A percentile compares a stretch with the other conserved stretches of the same genome.
phyloP scores from a whole-genome alignment of 78 protist species.

The slime mould (Dictyostelium discoideum) region dicty_2.7 NC_007089.4:5837001-5837500 shows the following conservation, averaged over 20 bases:
- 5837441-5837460: conserved; percentile 67
- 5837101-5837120: conserved; percentile 89
- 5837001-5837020: conserved; percentile 19
- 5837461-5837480: conserved; percentile 83
- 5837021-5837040: conserved; percentile 25
- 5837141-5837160: conserved; percentile 91
- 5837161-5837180: conserved; percentile 92
- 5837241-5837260: conserved; percentile 93
- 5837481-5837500: conserved; percentile 82
- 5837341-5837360: not conserved
- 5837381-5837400: conserved; percentile 72
- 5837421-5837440: conserved; percentile 74
- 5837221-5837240: conserved; percentile 92
- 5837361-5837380: not conserved
- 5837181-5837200: conserved; percentile 95
- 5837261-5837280: conserved; percentile 75
- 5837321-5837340: conserved; percentile 55
- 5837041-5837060: conserved; percentile 61
- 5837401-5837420: conserved; percentile 71
- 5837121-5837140: conserved; percentile 84
- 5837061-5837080: conserved; percentile 91
- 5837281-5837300: conserved; percentile 91
- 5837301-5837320: conserved; percentile 76
- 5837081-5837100: conserved; percentile 77
- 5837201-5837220: conserved; percentile 64